Evolutionary conservation across 306 rosid species (phyloP).

Genomic region (Sphenostylis stenocarpa): DNA sequence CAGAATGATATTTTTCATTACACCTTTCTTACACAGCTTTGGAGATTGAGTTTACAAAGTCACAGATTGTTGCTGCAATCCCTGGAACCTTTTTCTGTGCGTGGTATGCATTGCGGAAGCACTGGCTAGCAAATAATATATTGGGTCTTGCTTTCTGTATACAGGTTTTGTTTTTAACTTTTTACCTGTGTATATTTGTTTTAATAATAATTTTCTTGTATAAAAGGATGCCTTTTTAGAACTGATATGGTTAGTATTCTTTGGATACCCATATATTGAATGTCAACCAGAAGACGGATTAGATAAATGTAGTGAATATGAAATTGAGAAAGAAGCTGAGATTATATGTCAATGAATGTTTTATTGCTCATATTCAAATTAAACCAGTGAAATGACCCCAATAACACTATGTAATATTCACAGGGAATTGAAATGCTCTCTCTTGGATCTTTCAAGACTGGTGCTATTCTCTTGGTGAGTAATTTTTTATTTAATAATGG

Average conservation of each 20-base stretch:
- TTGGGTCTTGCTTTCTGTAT: constrained; percentile 85
- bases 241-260: constrained; percentile 6
- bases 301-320: background rate
- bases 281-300: constrained; percentile 1
- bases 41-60: constrained; percentile 90
- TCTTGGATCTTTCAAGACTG: constrained; percentile 97
- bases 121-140: constrained; percentile 89
- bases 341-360: constrained; percentile 3
- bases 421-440: constrained; percentile 99
- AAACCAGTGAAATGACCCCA: background rate
- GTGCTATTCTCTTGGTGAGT: constrained; percentile 94
- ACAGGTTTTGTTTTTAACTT: constrained; percentile 55
- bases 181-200: background rate
- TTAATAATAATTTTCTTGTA: background rate
- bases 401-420: constrained; percentile 20
- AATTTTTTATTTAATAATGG: background rate
- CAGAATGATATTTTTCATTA: constrained; percentile 74
- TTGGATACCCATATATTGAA: background rate
- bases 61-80: constrained; percentile 76
- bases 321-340: constrained; percentile 3
- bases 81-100: constrained; percentile 93
- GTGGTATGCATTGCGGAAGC: constrained; percentile 82
- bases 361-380: background rate
- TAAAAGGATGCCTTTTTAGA: background rate
- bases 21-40: constrained; percentile 82